phyloP scores from a whole-genome alignment of 192 early-diverging fungal genomes.

The Geranomyces variabilis region DNA sequence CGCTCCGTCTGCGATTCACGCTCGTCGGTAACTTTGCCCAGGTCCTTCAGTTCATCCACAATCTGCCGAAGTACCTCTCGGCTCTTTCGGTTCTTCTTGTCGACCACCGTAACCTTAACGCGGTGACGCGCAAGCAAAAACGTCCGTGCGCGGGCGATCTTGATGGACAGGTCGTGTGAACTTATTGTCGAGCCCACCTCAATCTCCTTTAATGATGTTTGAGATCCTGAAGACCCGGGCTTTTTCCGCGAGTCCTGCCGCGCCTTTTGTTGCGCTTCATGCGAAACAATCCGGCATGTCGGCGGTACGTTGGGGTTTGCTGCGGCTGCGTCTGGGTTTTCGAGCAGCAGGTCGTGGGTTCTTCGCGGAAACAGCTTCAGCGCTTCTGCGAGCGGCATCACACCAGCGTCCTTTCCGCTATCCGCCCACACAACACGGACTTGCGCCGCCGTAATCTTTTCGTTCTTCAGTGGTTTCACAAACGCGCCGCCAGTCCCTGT shows the following conservation, averaged over 20 bases:
- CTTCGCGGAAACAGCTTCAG: constrained; percentile 3
- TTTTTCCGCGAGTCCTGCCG: background rate
- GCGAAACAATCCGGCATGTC: constrained; percentile 7
- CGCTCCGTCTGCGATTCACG: background rate
- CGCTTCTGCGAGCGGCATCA: constrained; percentile 3
- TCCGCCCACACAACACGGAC: constrained; percentile 9
- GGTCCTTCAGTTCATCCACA: background rate
- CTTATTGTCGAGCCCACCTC: constrained; percentile 27
- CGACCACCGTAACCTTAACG: constrained; percentile 16
- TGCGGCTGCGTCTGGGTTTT: background rate
- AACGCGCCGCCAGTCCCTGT: no score
- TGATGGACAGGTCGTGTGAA: constrained; percentile 29
- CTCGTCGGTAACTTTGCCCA: background rate
- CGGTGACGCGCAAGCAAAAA: constrained; percentile 9
- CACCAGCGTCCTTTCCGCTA: background rate
- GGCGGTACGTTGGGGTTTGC: background rate
- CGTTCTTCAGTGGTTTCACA: constrained; percentile 15
- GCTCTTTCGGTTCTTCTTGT: constrained; percentile 18
- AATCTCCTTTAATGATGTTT: constrained; percentile 19
- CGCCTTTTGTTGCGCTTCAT: constrained; percentile 7
- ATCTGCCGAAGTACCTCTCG: constrained; percentile 6
- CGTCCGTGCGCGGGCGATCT: constrained; percentile 18
- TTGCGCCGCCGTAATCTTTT: constrained; percentile 1
- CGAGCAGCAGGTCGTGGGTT: background rate
- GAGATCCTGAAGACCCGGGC: background rate